Evolutionary conservation across 2,329 filamentous ascomycete genomes (phyloP).

Genomic region (Apiospora marii): DNA sequence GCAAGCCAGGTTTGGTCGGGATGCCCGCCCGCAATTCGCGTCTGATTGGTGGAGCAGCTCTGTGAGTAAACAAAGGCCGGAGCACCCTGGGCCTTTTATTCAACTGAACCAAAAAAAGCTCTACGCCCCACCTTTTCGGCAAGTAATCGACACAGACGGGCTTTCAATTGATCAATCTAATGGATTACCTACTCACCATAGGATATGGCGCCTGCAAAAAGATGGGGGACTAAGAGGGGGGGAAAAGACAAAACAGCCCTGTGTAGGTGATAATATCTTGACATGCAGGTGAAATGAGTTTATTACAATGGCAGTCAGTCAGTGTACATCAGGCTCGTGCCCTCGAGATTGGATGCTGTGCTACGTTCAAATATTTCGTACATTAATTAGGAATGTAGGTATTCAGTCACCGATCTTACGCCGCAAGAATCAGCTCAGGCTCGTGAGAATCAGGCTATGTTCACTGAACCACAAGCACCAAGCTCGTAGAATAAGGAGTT

Average conservation of each 20-base stretch:
- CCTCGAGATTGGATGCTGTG: background rate
- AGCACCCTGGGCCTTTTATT: background rate
- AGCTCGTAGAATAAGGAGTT: too few species aligned
- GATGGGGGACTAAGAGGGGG: background rate
- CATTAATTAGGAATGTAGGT: background rate
- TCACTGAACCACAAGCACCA: too few species aligned
- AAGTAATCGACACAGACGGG: background rate
- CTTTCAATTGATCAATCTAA: background rate
- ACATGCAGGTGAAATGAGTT: background rate
- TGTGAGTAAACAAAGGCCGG: constrained; percentile 18
- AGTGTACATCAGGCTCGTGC: background rate
- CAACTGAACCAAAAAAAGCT: background rate
- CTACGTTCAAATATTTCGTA: background rate
- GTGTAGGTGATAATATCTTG: background rate
- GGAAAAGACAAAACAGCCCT: background rate
- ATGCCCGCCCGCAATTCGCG: constrained; percentile 15
- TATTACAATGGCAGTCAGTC: background rate
- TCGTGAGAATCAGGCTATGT: too few species aligned
- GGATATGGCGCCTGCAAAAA: background rate
- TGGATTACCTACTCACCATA: background rate
- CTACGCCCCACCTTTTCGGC: background rate
- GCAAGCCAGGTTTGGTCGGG: constrained; percentile 15
- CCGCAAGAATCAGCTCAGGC: too few species aligned
- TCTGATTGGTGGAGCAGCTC: constrained; percentile 21
- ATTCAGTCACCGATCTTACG: background rate